phyloP scores from a whole-genome alignment of 768 basidiomycete species.

The Cystoderma amianthinum region DNA sequence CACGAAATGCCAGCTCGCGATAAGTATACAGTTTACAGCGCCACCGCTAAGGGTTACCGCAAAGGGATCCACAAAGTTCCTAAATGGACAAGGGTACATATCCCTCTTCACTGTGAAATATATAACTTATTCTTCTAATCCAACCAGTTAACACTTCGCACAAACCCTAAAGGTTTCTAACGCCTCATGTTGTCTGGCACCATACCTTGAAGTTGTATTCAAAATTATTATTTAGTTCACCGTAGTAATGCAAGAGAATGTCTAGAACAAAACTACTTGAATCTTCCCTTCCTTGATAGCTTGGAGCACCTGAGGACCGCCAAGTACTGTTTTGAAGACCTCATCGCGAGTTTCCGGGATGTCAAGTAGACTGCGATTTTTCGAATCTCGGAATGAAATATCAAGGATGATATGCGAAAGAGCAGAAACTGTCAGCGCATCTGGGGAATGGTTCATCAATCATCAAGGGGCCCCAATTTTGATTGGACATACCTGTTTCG shows the following conservation, averaged over 20 bases:
- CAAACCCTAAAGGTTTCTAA: conserved; percentile 91
- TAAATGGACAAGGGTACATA: conserved; percentile 88
- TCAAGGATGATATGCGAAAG: conserved; percentile 85
- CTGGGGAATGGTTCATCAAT: conserved; percentile 26
- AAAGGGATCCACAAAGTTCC: conserved; percentile 97
- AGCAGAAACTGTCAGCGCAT: conserved; percentile 63
- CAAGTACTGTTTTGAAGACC: conserved; percentile 69
- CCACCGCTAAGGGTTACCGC: conserved; percentile 66
- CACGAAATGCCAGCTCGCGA: conserved; percentile 88
- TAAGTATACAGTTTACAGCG: conserved; percentile 91
- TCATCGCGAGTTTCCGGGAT: conserved; percentile 83
- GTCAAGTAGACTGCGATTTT: conserved; percentile 70
- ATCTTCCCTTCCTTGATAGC: conserved; percentile 68
- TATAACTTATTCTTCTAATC: conserved; percentile 3
- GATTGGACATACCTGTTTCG: conserved; percentile 47
- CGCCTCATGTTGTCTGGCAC: conserved; percentile 2
- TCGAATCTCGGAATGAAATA: conserved; percentile 63
- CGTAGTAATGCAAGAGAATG: conserved; percentile 1
- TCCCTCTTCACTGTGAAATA: neutral
- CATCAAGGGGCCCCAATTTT: neutral
- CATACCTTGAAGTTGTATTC: conserved; percentile 4
- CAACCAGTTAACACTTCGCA: conserved; percentile 70
- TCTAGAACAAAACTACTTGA: conserved; percentile 74
- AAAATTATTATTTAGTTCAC: conserved; percentile 13
- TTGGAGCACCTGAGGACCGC: conserved; percentile 49